Base-by-base conservation (phyloP, 768 basidiomycete genomes). In the Cantharellus cinnabarinus region DNA sequence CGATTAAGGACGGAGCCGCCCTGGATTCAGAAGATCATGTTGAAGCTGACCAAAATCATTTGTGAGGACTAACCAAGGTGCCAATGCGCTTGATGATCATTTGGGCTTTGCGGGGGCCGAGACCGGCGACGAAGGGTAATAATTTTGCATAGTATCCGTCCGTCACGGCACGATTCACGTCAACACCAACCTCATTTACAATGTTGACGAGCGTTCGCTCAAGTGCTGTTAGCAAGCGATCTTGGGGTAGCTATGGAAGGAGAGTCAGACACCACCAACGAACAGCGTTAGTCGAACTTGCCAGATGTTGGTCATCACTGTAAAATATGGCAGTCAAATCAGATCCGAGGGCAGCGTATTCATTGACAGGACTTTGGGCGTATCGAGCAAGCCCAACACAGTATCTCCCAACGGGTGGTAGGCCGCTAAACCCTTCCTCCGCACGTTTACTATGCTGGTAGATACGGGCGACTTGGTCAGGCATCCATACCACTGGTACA, bases 351-450 rank as follows among this genome's bases (percentile, higher is more conserved):
- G 93, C 89, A 15, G 88, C 85, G 67, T 87, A 93, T 68, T 98
- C 95, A 66, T 89, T 94, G 64, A 98, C 70, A 2, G 95, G 95
- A 66, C 82, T 94, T 71, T 98, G 95, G 3, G 79, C 76, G 66
- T 91, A 98, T 60, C 95, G 81, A 42, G 90, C 93, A 63, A 99
- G 73, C 57, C 89, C 95, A 54, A 98, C 76, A 66, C 94, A 97
- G 67, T 97, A 99, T 69, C 88, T 86, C 41, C 83, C 85, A 52
- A 83, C 81, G 3, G 79, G 72, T 0, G 88, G 79, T 50, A 94
- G 72, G 0, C 82, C 75, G 54, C 81, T 80, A 66, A 89, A 90
- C 70, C 98, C 95, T 57, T 81, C 81, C 38, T 77, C 74, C 2
- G 89, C 89, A 42, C 93, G 83, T 60, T 80, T 77, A 66, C 87